phyloP scores from a whole-genome alignment of 1,139 yeast species.

The Sugiyamaella castrensis region DNA sequence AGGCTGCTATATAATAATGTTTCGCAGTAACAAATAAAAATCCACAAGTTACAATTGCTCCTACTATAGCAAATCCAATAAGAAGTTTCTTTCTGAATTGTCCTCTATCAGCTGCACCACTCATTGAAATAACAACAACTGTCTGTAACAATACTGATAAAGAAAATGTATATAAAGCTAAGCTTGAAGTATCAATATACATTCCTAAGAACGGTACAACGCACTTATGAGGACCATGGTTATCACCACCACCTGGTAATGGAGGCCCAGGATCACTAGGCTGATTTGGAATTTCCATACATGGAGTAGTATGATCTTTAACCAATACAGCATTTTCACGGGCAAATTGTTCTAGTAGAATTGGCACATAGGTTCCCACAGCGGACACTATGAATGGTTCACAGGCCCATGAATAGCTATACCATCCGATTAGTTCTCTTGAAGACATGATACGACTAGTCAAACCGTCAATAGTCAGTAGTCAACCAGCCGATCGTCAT shows the following conservation, averaged over 20 bases:
- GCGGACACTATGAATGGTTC: constrained; percentile 74
- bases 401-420: constrained; percentile 60
- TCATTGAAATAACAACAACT: constrained; percentile 59
- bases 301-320: constrained; percentile 49
- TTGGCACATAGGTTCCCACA: constrained; percentile 67
- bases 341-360: constrained; percentile 62
- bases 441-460: constrained; percentile 3
- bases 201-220: constrained; percentile 48
- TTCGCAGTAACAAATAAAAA: constrained; percentile 44
- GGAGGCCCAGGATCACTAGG: constrained; percentile 28
- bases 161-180: constrained; percentile 67
- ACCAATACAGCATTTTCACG: constrained; percentile 60
- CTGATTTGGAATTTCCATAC: constrained; percentile 37
- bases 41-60: constrained; percentile 50
- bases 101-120: constrained; percentile 64
- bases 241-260: constrained; percentile 12
- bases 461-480: not conserved
- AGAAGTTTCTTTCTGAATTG: constrained; percentile 50
- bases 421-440: constrained; percentile 37
- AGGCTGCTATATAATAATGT: constrained; percentile 54
- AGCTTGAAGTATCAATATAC: constrained; percentile 63
- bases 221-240: constrained; percentile 33
- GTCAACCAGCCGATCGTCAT: no score
- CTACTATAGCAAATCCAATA: constrained; percentile 52
- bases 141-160: constrained; percentile 62